Percentiles rank a stretch among this genome's conserved stretches.
phyloP scores from a whole-genome alignment of 2,329 filamentous ascomycete genomes.

The Rugonectria rugulosa region DNA sequence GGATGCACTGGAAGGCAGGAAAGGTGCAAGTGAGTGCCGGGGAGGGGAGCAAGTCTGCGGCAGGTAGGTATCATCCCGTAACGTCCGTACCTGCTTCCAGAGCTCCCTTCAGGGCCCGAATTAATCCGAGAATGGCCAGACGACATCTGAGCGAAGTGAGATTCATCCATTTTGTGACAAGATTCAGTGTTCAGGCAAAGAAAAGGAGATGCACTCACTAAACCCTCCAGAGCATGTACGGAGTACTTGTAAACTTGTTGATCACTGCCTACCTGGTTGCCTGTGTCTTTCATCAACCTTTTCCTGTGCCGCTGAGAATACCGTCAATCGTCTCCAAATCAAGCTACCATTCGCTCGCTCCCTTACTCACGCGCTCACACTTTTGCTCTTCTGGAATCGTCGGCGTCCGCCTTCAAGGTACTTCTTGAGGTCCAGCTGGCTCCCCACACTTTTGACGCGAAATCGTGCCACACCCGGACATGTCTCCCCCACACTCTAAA shows the following conservation, averaged over 20 bases:
- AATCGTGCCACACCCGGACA: constrained; percentile 12
- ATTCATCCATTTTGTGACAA: not conserved
- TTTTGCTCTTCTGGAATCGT: not conserved
- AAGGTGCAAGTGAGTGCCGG: too few relatives aligned
- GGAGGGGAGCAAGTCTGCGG: too few relatives aligned
- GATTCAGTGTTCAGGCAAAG: not conserved
- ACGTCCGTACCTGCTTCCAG: not conserved
- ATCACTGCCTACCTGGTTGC: too few relatives aligned
- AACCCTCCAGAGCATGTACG: not conserved
- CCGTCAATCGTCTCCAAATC: not conserved
- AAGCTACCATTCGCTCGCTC: constrained; percentile 7
- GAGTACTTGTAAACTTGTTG: too few relatives aligned
- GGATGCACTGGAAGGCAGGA: too few relatives aligned
- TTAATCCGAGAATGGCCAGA: not conserved
- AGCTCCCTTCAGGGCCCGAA: not conserved
- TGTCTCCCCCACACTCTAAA: not conserved
- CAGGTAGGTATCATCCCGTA: too few relatives aligned
- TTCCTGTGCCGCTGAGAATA: not conserved
- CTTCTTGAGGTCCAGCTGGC: not conserved
- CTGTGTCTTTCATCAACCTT: not conserved
- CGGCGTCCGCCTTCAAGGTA: not conserved
- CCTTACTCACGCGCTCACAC: not conserved
- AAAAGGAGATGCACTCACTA: too few relatives aligned
- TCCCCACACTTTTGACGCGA: not conserved
- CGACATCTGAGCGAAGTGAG: not conserved